Percentiles rank a stretch among this genome's conserved stretches.
phyloP scores from a whole-genome alignment of 148 eudicot species.

The Spergularia marina region DNA sequence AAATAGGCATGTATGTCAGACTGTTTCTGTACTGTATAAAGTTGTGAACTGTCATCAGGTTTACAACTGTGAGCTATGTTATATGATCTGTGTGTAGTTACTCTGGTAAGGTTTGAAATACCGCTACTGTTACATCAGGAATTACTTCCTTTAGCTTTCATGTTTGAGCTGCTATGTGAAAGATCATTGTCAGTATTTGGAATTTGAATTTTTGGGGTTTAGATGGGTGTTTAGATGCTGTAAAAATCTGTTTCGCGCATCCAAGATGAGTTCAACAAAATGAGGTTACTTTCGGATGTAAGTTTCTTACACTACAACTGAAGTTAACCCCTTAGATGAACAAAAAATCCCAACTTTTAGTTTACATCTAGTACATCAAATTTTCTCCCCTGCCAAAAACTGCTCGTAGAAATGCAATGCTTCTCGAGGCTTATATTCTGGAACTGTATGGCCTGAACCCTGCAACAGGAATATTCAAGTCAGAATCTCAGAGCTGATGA shows the following conservation, averaged over 20 bases:
- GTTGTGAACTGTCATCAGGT: background rate
- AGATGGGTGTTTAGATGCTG: background rate
- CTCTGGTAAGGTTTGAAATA: background rate
- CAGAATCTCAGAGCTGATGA: background rate
- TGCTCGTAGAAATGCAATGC: slow-evolving; percentile 56
- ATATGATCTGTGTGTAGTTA: background rate
- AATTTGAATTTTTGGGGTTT: no score
- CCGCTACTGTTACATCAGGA: background rate
- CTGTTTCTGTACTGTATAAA: background rate
- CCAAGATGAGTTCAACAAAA: background rate
- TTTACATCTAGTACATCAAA: slow-evolving; percentile 29
- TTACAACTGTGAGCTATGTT: background rate
- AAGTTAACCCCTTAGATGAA: slow-evolving; percentile 16
- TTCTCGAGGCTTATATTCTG: slow-evolving; percentile 78
- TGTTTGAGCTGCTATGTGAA: no score
- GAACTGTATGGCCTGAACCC: slow-evolving; percentile 87
- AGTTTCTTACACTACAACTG: background rate
- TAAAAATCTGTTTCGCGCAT: background rate
- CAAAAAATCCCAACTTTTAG: background rate
- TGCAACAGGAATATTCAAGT: slow-evolving; percentile 28
- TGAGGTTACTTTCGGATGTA: background rate
- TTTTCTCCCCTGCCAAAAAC: slow-evolving; percentile 46
- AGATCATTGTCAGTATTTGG: no score
- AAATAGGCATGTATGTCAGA: slow-evolving; percentile 8
- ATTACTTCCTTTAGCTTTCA: no score